Base-by-base conservation (phyloP, 768 basidiomycete species). In the Suillus discolor region DNA sequence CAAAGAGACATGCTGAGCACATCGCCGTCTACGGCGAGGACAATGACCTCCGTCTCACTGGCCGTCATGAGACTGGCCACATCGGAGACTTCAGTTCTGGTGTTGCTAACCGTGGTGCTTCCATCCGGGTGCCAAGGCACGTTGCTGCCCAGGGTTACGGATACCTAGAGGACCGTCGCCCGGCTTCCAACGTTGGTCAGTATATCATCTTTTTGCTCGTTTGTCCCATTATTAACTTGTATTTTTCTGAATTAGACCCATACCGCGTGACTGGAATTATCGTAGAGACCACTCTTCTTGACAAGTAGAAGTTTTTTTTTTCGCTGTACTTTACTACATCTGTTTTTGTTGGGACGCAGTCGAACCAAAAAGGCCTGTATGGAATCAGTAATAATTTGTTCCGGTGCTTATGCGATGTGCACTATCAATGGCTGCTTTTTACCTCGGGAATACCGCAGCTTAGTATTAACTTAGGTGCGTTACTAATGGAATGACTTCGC, bases 11-110 rank as follows among this genome's bases (percentile, higher is more conserved):
- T 79, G 83, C 91, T 66, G 91, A 98, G 80, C 96, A 98, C 83
- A 97, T 97, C 70, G 94, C 94, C 47, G 95, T 97, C 53, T 99
- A 97, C 78, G 97, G 97, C 68, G 95, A 97, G 77, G 95, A 97
- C 85, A 99, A 99, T 80, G 97, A 99, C 63, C 83, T 95, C 67
- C 89, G 97, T 74, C 85, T 99, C 75, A 97, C 96, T 34, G 97
- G 97, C 67, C 90, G 92, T 70, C 97, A 99, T 79, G 97, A 99
- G 86, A 99, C 97, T 61, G 96, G 92, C 65, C 94, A 96, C 81
- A 98, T 99, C 73, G 85, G 89, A 70, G 76, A 78, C 64, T 99
- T 99, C 85, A 92, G 90, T 72, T 92, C 93, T 66, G 97, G 97
- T 79, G 94, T 99, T 68, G 97, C 97, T 71, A 92, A 97, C 84